Evolutionary conservation across 306 rosid species (phyloP).

Genomic region (Mimosa pudica): DNA sequence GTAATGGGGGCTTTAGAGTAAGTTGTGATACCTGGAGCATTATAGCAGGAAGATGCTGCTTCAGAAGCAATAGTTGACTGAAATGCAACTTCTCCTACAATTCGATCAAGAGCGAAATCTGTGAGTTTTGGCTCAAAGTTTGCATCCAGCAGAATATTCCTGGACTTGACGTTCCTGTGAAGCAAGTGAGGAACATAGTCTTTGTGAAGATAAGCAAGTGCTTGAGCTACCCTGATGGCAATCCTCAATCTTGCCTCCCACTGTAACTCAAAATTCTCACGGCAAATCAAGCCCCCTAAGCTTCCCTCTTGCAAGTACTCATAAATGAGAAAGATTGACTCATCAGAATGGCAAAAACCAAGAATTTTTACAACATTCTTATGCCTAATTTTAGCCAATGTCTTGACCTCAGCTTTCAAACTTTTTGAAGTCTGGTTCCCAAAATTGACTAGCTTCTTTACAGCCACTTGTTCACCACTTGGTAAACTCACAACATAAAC

Average conservation of each 20-base stretch:
- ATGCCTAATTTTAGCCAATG: constrained; percentile 90
- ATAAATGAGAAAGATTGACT: constrained; percentile 74
- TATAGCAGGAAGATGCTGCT: constrained; percentile 78
- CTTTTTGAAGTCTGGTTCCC: constrained; percentile 69
- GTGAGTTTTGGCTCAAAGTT: constrained; percentile 85
- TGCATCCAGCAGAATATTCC: constrained; percentile 77
- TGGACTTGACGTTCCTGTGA: constrained; percentile 84
- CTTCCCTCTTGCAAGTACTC: constrained; percentile 82
- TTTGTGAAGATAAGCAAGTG: constrained; percentile 86
- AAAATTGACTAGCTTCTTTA: constrained; percentile 81
- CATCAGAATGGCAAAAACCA: constrained; percentile 88
- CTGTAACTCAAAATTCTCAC: constrained; percentile 53
- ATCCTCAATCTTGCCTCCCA: constrained; percentile 79
- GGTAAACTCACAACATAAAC: constrained; percentile 73
- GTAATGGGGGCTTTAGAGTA: not conserved
- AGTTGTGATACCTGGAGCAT: constrained; percentile 76
- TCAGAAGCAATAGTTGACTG: constrained; percentile 74
- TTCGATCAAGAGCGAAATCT: constrained; percentile 80
- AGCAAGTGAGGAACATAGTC: constrained; percentile 88
- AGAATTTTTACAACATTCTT: constrained; percentile 79
- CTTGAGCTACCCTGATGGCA: constrained; percentile 90
- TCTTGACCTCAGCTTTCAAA: constrained; percentile 82
- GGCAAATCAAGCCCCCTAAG: constrained; percentile 73
- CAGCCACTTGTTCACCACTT: constrained; percentile 80
- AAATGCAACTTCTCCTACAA: constrained; percentile 83